Evolutionary conservation across 1,284 basidiomycete genomes (phyloP), one percentile per base, ranked within the genome.

Genomic region (Agroathelia rolfsii): DNA sequence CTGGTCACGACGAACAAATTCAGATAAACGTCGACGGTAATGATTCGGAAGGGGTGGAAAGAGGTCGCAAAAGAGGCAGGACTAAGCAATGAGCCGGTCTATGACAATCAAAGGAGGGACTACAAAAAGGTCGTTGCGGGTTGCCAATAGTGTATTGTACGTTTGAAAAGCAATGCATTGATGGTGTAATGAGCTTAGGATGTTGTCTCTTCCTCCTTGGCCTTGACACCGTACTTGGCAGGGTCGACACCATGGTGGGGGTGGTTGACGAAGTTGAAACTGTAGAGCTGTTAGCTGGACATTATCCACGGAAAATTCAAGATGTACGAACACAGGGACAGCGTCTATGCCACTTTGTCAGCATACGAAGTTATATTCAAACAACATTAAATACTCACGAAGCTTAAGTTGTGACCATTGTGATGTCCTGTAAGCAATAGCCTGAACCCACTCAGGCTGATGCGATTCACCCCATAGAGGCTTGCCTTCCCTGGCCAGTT

Each of bases 261-360:
- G 59, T 95, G 90, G 58, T 92, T 82, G 48, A 90, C 88, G 37
- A 93, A 62, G 64, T 95, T 94, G 62, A 94, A 77, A 88, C 87
- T 92, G 48, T 6, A 24, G 18, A 35, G 34, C 23, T 29, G 24
- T 5, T 35, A 40, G 38, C 30, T 45, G 14, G 41, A 38, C 37
- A 32, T 22, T 4, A 17, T 22, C 42, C 24, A 47, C 28, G 7
- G 22, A n/a, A 20, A 28, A 7, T 18, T 13, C 17, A 11, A n/a
- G 24, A 36, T 21, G n/a, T 31, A 51, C 68, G 52, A 48, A 82
- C 80, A 80, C 77, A 5, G 80, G 80, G 53, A 84, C 72, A 14
- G 65, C 59, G 42, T 66, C 79, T 84, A 22, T 19, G 15, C 21
- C 22, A 30, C 17, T 25, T 15, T 13, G 18, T 45, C 28, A 45